Conservation (phyloP, 2,329 filamentous ascomycete species). For the Metarhizium sp. region DNA sequence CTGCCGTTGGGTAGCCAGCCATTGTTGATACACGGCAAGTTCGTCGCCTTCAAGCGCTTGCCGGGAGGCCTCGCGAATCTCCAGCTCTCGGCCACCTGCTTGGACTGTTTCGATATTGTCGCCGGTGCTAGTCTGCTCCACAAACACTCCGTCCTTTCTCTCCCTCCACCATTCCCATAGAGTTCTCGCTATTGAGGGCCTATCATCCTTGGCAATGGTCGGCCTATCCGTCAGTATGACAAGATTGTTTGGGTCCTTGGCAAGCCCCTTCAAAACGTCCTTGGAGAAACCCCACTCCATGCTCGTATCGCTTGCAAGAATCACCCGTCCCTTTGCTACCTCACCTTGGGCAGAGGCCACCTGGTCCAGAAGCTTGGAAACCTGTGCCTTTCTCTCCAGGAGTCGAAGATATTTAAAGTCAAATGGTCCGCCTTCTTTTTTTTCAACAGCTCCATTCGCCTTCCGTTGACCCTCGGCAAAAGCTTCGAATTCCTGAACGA, state of each 20-base stretch:
- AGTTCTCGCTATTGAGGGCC: constrained; percentile 57
- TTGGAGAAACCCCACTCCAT: constrained; percentile 94
- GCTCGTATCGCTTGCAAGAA: constrained; percentile 82
- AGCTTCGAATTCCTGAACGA: constrained; percentile 84
- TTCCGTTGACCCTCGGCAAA: constrained; percentile 44
- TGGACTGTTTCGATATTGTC: constrained; percentile 59
- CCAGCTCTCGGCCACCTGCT: constrained; percentile 52
- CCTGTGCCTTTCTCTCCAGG: constrained; percentile 71
- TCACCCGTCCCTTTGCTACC: constrained; percentile 54
- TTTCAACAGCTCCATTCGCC: constrained; percentile 36
- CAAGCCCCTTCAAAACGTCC: constrained; percentile 64
- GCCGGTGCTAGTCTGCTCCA: constrained; percentile 43
- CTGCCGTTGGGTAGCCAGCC: constrained; percentile 79
- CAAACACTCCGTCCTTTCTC: constrained; percentile 50
- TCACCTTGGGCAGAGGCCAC: constrained; percentile 26
- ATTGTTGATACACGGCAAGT: constrained; percentile 78
- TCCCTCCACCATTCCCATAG: constrained; percentile 77
- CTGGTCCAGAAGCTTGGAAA: constrained; percentile 57
- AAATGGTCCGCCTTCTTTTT: constrained; percentile 63
- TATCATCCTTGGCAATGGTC: constrained; percentile 26
- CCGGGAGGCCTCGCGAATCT: constrained; percentile 51
- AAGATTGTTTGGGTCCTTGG: constrained; percentile 69
- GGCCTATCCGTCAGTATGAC: constrained; percentile 78
- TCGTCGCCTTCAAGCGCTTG: constrained; percentile 67
- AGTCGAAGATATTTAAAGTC: constrained; percentile 81